These are phyloP conservation scores for Hygrophoropsis aurantiaca DNA, from an alignment of 768 basidiomycete species.

Conservation along the genomic window DNA sequence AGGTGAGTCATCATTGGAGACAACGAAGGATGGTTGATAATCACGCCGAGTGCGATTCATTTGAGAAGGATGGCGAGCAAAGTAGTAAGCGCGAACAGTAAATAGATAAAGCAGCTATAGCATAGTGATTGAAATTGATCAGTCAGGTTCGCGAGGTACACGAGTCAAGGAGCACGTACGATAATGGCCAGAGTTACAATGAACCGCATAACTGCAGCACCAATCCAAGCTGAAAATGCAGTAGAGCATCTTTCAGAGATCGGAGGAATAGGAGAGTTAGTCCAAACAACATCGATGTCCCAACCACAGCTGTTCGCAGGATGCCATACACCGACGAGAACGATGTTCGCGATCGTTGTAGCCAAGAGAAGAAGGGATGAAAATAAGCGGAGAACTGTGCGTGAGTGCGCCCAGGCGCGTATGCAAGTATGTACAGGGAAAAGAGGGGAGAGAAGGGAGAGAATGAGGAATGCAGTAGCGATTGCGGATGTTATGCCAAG, in stretches of 20 bases:
- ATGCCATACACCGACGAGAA: constrained; percentile 55
- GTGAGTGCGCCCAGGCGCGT: constrained; percentile 11
- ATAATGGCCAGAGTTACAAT: constrained; percentile 49
- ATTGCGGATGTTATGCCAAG: constrained; percentile 23
- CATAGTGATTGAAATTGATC: neutral
- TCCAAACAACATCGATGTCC: constrained; percentile 71
- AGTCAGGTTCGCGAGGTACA: neutral
- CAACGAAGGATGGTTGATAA: constrained; percentile 15
- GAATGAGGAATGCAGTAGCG: constrained; percentile 22
- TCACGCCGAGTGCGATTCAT: neutral
- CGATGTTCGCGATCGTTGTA: constrained; percentile 56
- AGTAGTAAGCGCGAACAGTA: constrained; percentile 14
- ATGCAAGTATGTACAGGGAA: constrained; percentile 21
- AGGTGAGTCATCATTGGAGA: constrained; percentile 22
- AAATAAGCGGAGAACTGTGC: constrained; percentile 35
- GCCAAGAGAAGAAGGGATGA: constrained; percentile 49
- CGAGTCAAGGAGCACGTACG: constrained; percentile 42
- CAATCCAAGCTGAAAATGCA: constrained; percentile 54
- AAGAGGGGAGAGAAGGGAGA: constrained; percentile 41
- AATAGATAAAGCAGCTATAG: constrained; percentile 23
- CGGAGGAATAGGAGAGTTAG: constrained; percentile 31
- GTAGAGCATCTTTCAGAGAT: constrained; percentile 16
- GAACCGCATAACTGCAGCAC: constrained; percentile 51
- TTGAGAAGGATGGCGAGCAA: constrained; percentile 16
- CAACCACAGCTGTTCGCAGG: constrained; percentile 52